phyloP scores from a whole-genome alignment of 768 basidiomycete genomes.

The Mycena amicta region DNA sequence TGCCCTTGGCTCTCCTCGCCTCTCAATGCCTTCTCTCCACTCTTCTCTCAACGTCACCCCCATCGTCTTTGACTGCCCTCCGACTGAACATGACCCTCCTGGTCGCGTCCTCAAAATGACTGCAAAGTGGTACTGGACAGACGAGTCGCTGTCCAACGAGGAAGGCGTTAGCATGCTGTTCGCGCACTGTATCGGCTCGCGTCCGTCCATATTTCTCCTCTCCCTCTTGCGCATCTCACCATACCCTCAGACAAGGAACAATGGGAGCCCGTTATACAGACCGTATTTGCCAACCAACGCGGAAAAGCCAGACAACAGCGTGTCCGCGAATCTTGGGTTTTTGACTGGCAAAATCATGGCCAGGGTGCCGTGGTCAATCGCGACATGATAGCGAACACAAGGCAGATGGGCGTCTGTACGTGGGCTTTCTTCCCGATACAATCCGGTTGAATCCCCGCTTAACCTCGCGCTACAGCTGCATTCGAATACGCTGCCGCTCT shows the following conservation, averaged over 20 bases:
- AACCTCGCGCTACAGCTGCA: constrained; percentile 26
- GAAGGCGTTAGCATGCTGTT: constrained; percentile 48
- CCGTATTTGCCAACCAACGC: constrained; percentile 29
- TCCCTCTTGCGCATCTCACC: neutral
- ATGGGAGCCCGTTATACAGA: constrained; percentile 39
- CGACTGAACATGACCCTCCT: neutral
- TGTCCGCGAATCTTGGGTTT: constrained; percentile 43
- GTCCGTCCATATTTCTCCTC: constrained; percentile 32
- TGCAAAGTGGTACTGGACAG: constrained; percentile 45
- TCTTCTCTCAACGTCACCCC: constrained; percentile 3
- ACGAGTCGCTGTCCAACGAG: constrained; percentile 27
- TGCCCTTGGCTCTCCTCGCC: neutral
- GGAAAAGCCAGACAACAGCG: constrained; percentile 21
- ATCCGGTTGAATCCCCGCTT: no score
- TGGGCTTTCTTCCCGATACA: no score
- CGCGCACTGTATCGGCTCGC: constrained; percentile 49
- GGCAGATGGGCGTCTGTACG: constrained; percentile 27
- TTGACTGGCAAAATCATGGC: constrained; percentile 45
- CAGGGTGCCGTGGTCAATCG: constrained; percentile 39
- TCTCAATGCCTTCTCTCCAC: neutral
- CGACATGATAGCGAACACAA: constrained; percentile 23
- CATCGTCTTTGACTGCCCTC: constrained; percentile 13
- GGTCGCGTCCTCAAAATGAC: constrained; percentile 39
- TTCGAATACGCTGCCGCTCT: constrained; percentile 29
- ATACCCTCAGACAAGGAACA: constrained; percentile 37